A percentile compares a stretch with the other conserved stretches of the same genome.
phyloP scores from a whole-genome alignment of 2,329 filamentous ascomycete species.

The Pseudogymnoascus sp. region DNA sequence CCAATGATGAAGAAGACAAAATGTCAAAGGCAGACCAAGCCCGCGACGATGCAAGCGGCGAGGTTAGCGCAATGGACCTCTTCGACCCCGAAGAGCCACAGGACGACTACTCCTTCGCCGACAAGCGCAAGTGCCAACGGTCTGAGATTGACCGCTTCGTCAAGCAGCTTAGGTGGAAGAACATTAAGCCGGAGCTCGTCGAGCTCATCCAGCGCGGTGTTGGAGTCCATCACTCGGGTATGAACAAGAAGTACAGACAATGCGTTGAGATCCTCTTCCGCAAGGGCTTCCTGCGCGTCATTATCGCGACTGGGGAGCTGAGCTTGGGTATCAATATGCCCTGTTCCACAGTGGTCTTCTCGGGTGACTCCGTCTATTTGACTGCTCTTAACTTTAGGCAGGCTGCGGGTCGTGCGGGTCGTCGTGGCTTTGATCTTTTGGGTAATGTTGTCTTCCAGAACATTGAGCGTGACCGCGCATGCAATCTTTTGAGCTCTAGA shows the following conservation, averaged over 20 bases:
- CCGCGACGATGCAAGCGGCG: conserved; percentile 46
- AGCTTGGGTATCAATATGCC: conserved; percentile 77
- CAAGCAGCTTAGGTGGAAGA: conserved; percentile 40
- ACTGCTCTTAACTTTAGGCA: conserved; percentile 71
- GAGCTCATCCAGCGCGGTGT: conserved; percentile 57
- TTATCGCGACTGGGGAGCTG: conserved; percentile 68
- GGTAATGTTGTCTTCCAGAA: conserved; percentile 74
- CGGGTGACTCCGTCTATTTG: conserved; percentile 62
- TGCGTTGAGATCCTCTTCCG: conserved; percentile 66
- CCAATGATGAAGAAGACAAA: conserved; percentile 37
- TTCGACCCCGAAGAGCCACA: conserved; percentile 60
- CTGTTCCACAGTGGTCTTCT: conserved; percentile 72
- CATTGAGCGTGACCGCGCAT: conserved; percentile 50
- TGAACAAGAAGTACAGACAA: conserved; percentile 71
- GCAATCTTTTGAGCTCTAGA: conserved; percentile 61
- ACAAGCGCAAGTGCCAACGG: conserved; percentile 47
- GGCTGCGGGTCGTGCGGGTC: conserved; percentile 66
- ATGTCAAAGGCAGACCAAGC: conserved; percentile 47
- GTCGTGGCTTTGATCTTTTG: conserved; percentile 70
- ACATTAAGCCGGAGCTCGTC: conserved; percentile 45
- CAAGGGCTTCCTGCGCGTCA: conserved; percentile 59
- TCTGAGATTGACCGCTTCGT: conserved; percentile 51
- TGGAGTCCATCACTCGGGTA: conserved; percentile 69
- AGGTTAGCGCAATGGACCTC: conserved; percentile 48
- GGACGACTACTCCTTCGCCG: conserved; percentile 57